phyloP scores from a whole-genome alignment of 768 basidiomycete genomes.

The Lentinus tigrinus region DNA sequence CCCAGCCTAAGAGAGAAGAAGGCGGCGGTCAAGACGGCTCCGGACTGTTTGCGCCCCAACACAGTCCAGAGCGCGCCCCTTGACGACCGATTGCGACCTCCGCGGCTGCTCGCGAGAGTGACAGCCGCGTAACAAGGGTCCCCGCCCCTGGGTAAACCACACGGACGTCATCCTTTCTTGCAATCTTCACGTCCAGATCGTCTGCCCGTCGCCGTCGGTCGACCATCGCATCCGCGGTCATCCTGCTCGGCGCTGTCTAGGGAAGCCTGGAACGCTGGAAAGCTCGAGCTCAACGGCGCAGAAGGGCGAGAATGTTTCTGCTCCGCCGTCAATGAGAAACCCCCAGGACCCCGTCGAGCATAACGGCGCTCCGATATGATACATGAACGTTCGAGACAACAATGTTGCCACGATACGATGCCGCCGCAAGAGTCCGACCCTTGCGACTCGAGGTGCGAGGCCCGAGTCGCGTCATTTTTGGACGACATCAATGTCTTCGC shows the following conservation, averaged over 20 bases:
- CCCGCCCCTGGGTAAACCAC: conserved; percentile 13
- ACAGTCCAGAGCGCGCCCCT: not conserved
- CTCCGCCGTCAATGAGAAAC: too few species aligned
- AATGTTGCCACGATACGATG: too few species aligned
- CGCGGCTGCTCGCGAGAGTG: conserved; percentile 10
- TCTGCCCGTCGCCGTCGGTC: not conserved
- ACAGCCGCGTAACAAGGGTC: conserved; percentile 1
- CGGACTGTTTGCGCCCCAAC: conserved; percentile 3
- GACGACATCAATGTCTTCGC: too few species aligned
- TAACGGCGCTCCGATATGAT: too few species aligned
- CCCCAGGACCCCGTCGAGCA: too few species aligned
- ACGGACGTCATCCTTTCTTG: conserved; percentile 9
- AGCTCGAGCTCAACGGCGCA: not conserved
- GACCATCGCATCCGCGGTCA: conserved; percentile 1
- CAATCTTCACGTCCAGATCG: conserved; percentile 11
- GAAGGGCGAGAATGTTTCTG: not conserved
- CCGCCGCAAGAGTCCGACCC: too few species aligned
- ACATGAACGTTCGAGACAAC: too few species aligned
- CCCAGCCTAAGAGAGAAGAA: not conserved
- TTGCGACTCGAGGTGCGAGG: too few species aligned
- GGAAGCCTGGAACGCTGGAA: not conserved
- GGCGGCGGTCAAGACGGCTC: not conserved
- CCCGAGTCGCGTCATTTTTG: too few species aligned
- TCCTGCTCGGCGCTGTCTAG: not conserved
- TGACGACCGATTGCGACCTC: conserved; percentile 15